Percentiles rank a stretch among this genome's conserved stretches.
Evolutionary conservation across 2,329 filamentous ascomycete species (phyloP).

Genomic region (Bisporella sp.): DNA sequence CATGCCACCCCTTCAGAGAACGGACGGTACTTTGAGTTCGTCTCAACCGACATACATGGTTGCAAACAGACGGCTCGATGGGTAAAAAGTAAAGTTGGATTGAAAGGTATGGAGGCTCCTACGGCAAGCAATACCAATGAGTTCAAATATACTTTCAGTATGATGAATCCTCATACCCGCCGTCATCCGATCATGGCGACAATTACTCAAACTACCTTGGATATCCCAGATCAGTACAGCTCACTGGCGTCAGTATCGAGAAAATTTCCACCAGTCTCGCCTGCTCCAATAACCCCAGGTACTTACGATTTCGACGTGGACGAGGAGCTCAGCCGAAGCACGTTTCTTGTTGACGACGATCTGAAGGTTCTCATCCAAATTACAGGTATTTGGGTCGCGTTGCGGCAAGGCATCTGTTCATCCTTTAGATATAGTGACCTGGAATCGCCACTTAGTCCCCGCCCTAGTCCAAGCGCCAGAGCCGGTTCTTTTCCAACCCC

Average conservation of each 20-base stretch:
- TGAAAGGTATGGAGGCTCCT: constrained; percentile 19
- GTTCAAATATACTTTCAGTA: constrained; percentile 67
- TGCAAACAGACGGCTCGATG: constrained; percentile 57
- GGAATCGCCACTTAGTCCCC: not conserved
- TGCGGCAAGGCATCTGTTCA: constrained; percentile 38
- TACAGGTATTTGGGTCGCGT: constrained; percentile 44
- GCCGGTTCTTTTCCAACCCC: constrained; percentile 14
- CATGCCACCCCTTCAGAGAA: constrained; percentile 42
- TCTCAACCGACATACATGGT: constrained; percentile 44
- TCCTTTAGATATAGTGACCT: constrained; percentile 29
- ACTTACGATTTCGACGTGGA: constrained; percentile 5
- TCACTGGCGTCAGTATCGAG: constrained; percentile 44
- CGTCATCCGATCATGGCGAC: constrained; percentile 70
- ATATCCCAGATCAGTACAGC: constrained; percentile 63
- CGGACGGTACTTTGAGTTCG: constrained; percentile 58
- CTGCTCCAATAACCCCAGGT: constrained; percentile 6
- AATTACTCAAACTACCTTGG: constrained; percentile 55
- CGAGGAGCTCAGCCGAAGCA: constrained; percentile 27
- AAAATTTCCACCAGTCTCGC: constrained; percentile 33
- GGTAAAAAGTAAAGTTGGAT: constrained; percentile 47
- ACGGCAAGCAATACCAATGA: constrained; percentile 29
- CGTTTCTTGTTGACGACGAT: constrained; percentile 34
- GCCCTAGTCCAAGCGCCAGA: constrained; percentile 8
- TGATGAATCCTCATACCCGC: constrained; percentile 61
- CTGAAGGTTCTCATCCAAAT: constrained; percentile 43